phyloP scores from a whole-genome alignment of 495 filamentous ascomycete species.

The Neurospora discreta region DNA sequence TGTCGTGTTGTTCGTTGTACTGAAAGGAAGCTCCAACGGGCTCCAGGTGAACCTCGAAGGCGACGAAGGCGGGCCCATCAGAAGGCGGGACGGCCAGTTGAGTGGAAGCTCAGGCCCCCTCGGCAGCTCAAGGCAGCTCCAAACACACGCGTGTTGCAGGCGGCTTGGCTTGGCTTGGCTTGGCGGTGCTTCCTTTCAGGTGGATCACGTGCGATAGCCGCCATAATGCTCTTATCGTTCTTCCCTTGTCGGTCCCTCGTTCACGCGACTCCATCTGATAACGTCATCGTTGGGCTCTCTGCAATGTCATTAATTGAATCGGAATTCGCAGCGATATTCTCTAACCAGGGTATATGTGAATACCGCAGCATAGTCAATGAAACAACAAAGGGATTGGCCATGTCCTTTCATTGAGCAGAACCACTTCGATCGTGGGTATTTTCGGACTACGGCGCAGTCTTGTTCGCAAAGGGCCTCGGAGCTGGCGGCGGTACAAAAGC shows the following conservation, averaged over 20 bases:
- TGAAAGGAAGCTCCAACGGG: not conserved
- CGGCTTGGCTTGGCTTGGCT: not conserved
- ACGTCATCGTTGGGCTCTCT: not conserved
- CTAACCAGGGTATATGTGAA: not conserved
- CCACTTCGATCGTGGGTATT: not conserved
- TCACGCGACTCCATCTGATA: not conserved
- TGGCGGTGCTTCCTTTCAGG: too few species aligned
- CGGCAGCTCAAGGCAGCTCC: constrained; percentile 43
- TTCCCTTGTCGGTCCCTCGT: not conserved
- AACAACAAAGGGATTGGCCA: not conserved
- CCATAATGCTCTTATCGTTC: constrained; percentile 4
- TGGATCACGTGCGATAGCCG: constrained; percentile 14
- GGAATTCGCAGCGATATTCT: not conserved
- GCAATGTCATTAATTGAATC: not conserved
- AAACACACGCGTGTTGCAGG: constrained; percentile 25
- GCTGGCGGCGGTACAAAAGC: not conserved
- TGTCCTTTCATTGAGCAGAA: not conserved
- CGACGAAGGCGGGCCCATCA: not conserved
- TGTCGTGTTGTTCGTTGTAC: constrained; percentile 1
- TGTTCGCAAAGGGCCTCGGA: not conserved
- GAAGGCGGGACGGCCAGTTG: constrained; percentile 1
- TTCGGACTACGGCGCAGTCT: too few species aligned
- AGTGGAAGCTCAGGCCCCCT: constrained; percentile 17
- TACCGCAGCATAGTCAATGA: not conserved
- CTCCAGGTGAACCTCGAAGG: not conserved